These are phyloP conservation scores for Fonsecaea erecta DNA, from an alignment of 2,329 filamentous ascomycete species.

Conservation along the genomic window DNA sequence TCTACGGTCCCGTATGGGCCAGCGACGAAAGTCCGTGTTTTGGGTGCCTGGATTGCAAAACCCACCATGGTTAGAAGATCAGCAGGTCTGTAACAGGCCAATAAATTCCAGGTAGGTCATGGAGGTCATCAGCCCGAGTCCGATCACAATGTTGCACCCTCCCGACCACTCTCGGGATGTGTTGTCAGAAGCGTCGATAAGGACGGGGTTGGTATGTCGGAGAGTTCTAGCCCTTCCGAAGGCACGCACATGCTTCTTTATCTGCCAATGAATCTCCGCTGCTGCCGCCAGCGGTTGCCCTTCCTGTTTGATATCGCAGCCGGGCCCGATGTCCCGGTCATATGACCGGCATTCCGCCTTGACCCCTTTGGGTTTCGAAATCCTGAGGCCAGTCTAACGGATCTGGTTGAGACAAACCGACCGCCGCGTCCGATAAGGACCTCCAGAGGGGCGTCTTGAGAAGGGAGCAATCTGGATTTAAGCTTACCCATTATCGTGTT, in stretches of 20 bases:
- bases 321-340: background rate
- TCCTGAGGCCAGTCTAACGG: constrained; percentile 1
- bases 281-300: constrained; percentile 1
- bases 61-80: background rate
- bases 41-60: background rate
- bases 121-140: background rate
- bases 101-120: background rate
- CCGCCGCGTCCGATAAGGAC: background rate
- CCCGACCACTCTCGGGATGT: background rate
- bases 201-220: background rate
- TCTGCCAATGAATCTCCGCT: background rate
- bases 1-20: background rate
- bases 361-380: constrained; percentile 1
- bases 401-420: background rate
- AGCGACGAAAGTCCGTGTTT: background rate
- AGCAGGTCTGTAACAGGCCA: background rate
- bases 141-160: background rate
- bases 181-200: background rate
- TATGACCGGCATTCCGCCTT: background rate
- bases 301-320: background rate
- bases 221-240: background rate
- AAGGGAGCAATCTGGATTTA: background rate
- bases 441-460: background rate
- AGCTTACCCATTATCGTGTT: background rate
- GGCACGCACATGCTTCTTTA: background rate